Percentiles rank a stretch among this genome's conserved stretches.
These are phyloP conservation scores for Brassica carinata DNA, from an alignment of 345 rosid genomes.

Conservation along the genomic window DNA sequence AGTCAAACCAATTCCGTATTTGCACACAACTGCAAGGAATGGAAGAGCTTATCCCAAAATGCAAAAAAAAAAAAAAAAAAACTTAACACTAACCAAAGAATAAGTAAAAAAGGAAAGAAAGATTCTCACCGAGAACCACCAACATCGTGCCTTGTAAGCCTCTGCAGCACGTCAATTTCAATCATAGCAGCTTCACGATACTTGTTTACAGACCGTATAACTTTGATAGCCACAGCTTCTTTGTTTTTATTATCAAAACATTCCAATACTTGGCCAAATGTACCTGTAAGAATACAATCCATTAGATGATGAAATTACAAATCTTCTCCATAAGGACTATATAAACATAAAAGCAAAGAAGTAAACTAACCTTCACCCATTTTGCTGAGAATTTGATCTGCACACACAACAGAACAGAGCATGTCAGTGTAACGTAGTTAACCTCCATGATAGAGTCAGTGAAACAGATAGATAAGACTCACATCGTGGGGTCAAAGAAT, in stretches of 20 bases:
- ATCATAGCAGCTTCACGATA: slow-evolving; percentile 94
- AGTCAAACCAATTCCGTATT: slow-evolving; percentile 99
- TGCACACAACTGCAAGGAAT: slow-evolving; percentile 99
- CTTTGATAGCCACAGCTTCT: slow-evolving; percentile 85
- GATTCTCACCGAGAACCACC: slow-evolving; percentile 73
- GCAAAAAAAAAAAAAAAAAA: slow-evolving; percentile 26
- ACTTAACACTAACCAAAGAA: slow-evolving; percentile 22
- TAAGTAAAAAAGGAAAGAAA: neutral
- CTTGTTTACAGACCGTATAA: slow-evolving; percentile 74
- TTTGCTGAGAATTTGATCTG: slow-evolving; percentile 79
- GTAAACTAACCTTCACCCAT: slow-evolving; percentile 78
- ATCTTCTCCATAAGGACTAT: neutral
- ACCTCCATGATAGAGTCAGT: slow-evolving; percentile 8
- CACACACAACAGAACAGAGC: slow-evolving; percentile 35
- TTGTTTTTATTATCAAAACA: slow-evolving; percentile 79
- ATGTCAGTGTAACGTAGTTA: slow-evolving; percentile 11
- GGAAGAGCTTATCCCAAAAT: slow-evolving; percentile 62
- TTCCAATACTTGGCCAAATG: slow-evolving; percentile 88
- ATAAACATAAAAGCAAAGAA: neutral
- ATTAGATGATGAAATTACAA: slow-evolving; percentile 1
- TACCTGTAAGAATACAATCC: slow-evolving; percentile 49
- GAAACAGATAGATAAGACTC: slow-evolving; percentile 21
- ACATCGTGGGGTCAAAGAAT: slow-evolving; percentile 69
- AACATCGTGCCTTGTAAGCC: slow-evolving; percentile 75
- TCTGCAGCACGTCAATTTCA: slow-evolving; percentile 76